Evolutionary conservation across 345 rosid genomes (phyloP), one percentile per base, ranked within the genome.

Genomic region (Microthlaspi erraticum): DNA sequence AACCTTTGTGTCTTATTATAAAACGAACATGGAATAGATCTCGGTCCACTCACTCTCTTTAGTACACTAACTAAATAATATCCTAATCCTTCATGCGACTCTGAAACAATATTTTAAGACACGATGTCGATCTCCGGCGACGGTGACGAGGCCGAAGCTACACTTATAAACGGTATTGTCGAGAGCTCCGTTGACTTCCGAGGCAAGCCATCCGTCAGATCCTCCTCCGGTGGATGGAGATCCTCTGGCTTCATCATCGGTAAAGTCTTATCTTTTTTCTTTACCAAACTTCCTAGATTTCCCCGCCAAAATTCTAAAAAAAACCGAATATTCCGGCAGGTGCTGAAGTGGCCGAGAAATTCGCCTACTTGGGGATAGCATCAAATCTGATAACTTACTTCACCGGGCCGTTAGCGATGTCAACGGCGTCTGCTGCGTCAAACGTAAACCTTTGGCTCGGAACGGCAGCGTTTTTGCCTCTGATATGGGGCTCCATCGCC

Each of bases 391-490:
- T 55, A 55, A 36, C 62, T 80, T 83, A 64, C 63, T 70, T 81
- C 61, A 81, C 83, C n/a, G 85, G 80, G 11, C 79, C 77, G 16
- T 50, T 83, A 17, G 77, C 72, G 5, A 68, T 77, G 77, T 83
- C 85, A 5, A 81, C 80, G 6, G 83, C 75, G 11, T 33, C 68
- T 18, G 87, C 85, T 20, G 83, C 87, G 0, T 80, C 58, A 11
- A 79, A 81, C 42, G 77, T 81, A 8, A 79, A 83, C 41, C 71
- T 77, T 20, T 83, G 84, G 87, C 65, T 75, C 0, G 85, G 85
- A 7, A 56, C 73, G 20, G 80, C 73, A 1, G 65, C 76, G 11
- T 39, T 81, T 38, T 70, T 81, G 20, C 84, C 87, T 19, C 70
- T 83, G 1, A 16, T 83, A 5, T 82, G 81, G 17, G 87, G 84